Base-by-base conservation (phyloP, 2,329 filamentous ascomycete genomes). In the Scytalidium sp. region DNA sequence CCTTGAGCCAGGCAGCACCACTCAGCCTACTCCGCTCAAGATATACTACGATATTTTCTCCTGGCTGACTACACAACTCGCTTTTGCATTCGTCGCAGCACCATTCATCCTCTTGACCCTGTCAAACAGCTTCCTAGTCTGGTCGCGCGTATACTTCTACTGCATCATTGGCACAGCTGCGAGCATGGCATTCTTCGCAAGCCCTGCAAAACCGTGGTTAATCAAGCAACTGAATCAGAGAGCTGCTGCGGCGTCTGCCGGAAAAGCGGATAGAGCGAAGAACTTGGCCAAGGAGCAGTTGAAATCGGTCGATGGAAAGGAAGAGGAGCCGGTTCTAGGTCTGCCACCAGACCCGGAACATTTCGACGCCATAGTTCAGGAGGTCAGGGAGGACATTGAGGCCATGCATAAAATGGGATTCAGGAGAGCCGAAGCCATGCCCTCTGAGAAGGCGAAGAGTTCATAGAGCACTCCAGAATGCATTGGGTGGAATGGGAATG, bases 101-200 rank as follows among this genome's bases (percentile, higher is more conserved):
- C 94, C 94, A 0, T 99, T 99, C 70, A 80, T 97, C 41, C 75
- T 97, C 36, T 85, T 99, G 20, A 77, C 76, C 19, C 83, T 97
- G 56, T 70, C 75, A 17, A 80, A 83, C 52, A 92, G 87, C 9
- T 68, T 95, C 40, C 72, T 76, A 2, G 85, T 89, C 50, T 99
- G 94, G 94, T 72, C 81, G 0, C 83, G 88, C 40, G 88, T 97
- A 29, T 94, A 96, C 71, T 97, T 91, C 72, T 99, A 95, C 69
- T 84, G 81, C 25, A 75, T 94, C 48, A 64, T 92, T 53, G 85
- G 84, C 57, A 87, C 87, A 1, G 69, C 75, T 9, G 66, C 71
- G 0, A 81, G 84, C 17, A 81, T 92, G 50, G 80, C 75, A 7
- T 87, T 96, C 72, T 96, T 97, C 64, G 80, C 84, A 39, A 90